phyloP scores from a whole-genome alignment of 164 flowering plant species.

The Amborella trichopoda region DNA sequence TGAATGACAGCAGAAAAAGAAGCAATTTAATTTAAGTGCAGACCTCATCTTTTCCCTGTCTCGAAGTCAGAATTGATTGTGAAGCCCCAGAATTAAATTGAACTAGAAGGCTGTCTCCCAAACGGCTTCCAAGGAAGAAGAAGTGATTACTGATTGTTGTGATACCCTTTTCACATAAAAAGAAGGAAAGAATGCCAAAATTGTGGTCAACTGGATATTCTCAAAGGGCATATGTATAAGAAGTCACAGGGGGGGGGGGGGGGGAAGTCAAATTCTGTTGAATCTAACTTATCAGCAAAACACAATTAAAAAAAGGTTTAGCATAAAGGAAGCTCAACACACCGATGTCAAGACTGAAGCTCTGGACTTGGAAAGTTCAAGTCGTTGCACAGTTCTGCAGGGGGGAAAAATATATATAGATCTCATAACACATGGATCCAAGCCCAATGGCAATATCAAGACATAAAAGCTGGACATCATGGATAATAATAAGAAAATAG shows the following conservation, averaged over 20 bases:
- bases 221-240: neutral
- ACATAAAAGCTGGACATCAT: too few species aligned
- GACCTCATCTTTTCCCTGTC: constrained; percentile 79
- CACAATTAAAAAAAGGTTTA: too few species aligned
- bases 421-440: too few species aligned
- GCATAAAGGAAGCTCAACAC: constrained; percentile 28
- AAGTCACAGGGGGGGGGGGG: too few species aligned
- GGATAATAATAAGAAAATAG: too few species aligned
- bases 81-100: constrained; percentile 63
- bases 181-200: neutral
- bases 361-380: constrained; percentile 86
- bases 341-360: constrained; percentile 96
- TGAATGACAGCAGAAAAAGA: neutral
- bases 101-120: constrained; percentile 96
- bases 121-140: constrained; percentile 88
- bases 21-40: constrained; percentile 1
- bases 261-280: too few species aligned
- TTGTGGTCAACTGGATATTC: neutral
- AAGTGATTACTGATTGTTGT: constrained; percentile 72
- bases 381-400: constrained; percentile 80
- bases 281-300: too few species aligned
- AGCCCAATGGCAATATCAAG: too few species aligned
- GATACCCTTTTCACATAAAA: constrained; percentile 43
- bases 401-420: too few species aligned
- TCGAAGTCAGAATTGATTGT: constrained; percentile 28